Conservation (phyloP, 257 asterid species). For the Salvia miltiorrhiza region DNA sequence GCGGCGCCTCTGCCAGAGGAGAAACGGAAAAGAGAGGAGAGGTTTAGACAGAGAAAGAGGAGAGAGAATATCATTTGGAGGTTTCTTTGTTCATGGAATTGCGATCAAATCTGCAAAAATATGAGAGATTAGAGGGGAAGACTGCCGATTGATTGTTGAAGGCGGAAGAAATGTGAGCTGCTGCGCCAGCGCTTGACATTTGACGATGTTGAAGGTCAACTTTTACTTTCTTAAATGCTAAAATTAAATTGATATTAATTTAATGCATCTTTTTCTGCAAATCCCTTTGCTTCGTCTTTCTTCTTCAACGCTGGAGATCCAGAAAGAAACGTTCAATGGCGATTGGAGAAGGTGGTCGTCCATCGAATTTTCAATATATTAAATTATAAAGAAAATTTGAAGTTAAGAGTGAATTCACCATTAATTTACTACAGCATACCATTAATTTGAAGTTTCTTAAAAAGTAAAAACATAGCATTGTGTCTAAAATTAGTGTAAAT, state of each 20-base stretch:
- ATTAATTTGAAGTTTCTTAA: too few relatives aligned
- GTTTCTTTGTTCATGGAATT: slow-evolving; percentile 14
- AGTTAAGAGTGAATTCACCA: too few relatives aligned
- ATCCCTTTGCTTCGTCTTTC: not conserved
- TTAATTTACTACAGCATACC: too few relatives aligned
- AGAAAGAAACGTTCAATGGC: too few relatives aligned
- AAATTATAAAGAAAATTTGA: too few relatives aligned
- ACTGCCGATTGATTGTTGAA: not conserved
- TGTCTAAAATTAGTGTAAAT: too few relatives aligned
- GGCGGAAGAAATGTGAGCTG: slow-evolving; percentile 12
- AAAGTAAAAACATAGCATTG: too few relatives aligned
- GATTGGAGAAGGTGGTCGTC: too few relatives aligned
- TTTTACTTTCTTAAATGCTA: not conserved
- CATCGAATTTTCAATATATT: too few relatives aligned
- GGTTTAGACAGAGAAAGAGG: slow-evolving; percentile 39
- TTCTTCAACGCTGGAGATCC: too few relatives aligned
- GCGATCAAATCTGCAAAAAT: slow-evolving; percentile 25
- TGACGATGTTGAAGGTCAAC: not conserved
- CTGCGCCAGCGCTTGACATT: slow-evolving; percentile 24
- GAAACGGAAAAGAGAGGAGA: slow-evolving; percentile 36
- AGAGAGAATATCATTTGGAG: slow-evolving; percentile 34
- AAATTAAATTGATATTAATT: not conserved
- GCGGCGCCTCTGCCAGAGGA: slow-evolving; percentile 26
- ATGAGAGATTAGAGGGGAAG: not conserved
- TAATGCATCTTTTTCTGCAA: not conserved